These are phyloP conservation scores for Gossypium anomalum DNA, from an alignment of 345 rosid species.

Conservation along the genomic window DNA sequence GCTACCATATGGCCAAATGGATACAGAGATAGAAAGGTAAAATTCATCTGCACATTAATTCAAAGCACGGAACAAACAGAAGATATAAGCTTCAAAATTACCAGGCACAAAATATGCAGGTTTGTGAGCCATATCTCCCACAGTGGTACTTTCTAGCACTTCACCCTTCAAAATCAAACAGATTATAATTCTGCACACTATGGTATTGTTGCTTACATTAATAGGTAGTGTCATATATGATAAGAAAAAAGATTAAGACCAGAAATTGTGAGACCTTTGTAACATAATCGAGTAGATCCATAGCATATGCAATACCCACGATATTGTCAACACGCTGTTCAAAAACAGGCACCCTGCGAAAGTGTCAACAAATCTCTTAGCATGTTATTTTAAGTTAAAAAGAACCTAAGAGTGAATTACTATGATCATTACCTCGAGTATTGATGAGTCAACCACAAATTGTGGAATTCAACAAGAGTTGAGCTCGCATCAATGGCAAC, in stretches of 20 bases:
- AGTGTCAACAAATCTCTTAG: slow-evolving; percentile 18
- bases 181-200: slow-evolving; percentile 39
- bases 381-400: slow-evolving; percentile 12
- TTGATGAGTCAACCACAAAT: slow-evolving; percentile 94
- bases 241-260: slow-evolving; percentile 11
- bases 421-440: slow-evolving; percentile 63
- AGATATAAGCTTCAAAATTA: slow-evolving; percentile 31
- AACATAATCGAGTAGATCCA: slow-evolving; percentile 92
- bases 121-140: slow-evolving; percentile 94
- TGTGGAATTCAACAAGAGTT: slow-evolving; percentile 78
- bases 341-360: slow-evolving; percentile 91
- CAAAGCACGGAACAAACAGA: background rate
- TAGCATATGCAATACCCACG: slow-evolving; percentile 94
- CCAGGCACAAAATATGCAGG: slow-evolving; percentile 98
- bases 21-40: background rate
- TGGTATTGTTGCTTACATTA: slow-evolving; percentile 34
- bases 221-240: slow-evolving; percentile 22
- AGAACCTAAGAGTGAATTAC: background rate
- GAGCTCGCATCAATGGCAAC: slow-evolving; percentile 90
- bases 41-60: background rate
- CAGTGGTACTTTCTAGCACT: slow-evolving; percentile 68
- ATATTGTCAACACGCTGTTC: slow-evolving; percentile 98
- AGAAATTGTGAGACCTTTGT: slow-evolving; percentile 63
- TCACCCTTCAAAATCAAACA: slow-evolving; percentile 94
- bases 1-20: background rate